Conservation (phyloP, 306 rosid genomes). For the Citrullus colocynthis region DNA sequence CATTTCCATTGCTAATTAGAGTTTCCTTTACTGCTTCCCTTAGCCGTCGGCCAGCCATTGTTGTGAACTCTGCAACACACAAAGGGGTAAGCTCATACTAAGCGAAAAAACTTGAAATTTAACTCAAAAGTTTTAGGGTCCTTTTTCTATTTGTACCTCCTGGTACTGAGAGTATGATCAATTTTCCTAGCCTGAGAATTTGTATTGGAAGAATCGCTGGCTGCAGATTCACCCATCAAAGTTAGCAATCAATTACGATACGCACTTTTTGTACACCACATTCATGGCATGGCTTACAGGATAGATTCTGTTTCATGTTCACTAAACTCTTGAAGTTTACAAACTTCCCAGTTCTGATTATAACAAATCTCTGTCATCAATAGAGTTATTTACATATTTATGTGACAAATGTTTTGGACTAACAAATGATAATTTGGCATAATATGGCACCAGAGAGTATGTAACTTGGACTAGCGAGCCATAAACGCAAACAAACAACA, state of each 20-base stretch:
- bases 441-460: background rate
- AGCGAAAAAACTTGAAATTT: background rate
- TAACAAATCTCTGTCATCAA: background rate
- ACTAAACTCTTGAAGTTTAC: background rate
- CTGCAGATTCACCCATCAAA: slow-evolving; percentile 29
- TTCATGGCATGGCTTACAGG: background rate
- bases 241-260: background rate
- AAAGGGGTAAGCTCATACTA: background rate
- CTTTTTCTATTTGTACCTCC: slow-evolving; percentile 38
- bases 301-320: background rate
- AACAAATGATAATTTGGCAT: background rate
- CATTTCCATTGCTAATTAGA: slow-evolving; percentile 29
- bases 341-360: background rate
- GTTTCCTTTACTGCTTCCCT: slow-evolving; percentile 67
- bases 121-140: background rate
- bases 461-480: too few species aligned
- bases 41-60: slow-evolving; percentile 74
- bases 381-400: too few species aligned
- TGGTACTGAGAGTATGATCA: slow-evolving; percentile 78
- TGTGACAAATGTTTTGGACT: background rate
- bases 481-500: background rate
- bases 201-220: slow-evolving; percentile 83
- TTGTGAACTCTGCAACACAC: slow-evolving; percentile 56
- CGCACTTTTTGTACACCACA: background rate
- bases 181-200: slow-evolving; percentile 65